Evolutionary conservation across 176 grass and related monocot genomes (phyloP).

Genomic region (Aechmea fasciata): DNA sequence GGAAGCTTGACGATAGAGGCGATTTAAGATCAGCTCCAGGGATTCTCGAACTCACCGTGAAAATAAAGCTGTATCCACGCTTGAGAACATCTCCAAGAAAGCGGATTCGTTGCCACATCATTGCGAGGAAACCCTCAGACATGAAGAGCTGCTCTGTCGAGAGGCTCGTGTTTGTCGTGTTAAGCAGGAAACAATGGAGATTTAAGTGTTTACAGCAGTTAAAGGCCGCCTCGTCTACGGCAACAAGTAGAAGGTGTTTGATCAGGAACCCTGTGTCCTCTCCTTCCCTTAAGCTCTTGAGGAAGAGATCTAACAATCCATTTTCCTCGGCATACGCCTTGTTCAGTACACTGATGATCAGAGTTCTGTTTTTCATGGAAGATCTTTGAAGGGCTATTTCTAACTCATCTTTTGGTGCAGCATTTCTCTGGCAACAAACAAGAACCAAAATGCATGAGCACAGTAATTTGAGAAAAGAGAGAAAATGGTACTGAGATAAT

Average conservation of each 20-base stretch:
- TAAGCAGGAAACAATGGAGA: slow-evolving; percentile 20
- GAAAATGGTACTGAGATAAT: too few relatives aligned
- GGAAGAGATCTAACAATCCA: slow-evolving; percentile 62
- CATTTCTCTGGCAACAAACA: not conserved
- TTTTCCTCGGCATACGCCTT: slow-evolving; percentile 50
- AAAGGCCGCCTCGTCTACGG: slow-evolving; percentile 29
- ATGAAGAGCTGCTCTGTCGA: slow-evolving; percentile 73
- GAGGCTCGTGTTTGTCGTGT: slow-evolving; percentile 26
- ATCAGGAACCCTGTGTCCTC: slow-evolving; percentile 49
- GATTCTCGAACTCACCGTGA: slow-evolving; percentile 29
- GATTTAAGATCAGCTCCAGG: not conserved
- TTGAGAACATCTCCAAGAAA: slow-evolving; percentile 60
- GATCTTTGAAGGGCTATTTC: slow-evolving; percentile 30
- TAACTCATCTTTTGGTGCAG: slow-evolving; percentile 18
- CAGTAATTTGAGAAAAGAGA: too few relatives aligned
- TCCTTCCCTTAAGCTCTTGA: slow-evolving; percentile 42
- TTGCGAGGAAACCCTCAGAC: slow-evolving; percentile 60
- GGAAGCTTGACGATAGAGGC: not conserved
- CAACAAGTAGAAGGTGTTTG: slow-evolving; percentile 56
- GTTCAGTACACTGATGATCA: slow-evolving; percentile 75
- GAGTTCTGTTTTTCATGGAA: slow-evolving; percentile 46
- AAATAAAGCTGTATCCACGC: slow-evolving; percentile 52
- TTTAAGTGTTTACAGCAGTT: slow-evolving; percentile 32
- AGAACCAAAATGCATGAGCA: not conserved
- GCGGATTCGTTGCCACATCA: slow-evolving; percentile 66